Base-by-base conservation (phyloP, 2,329 filamentous ascomycete species). In the Claviceps maximensis region DNA sequence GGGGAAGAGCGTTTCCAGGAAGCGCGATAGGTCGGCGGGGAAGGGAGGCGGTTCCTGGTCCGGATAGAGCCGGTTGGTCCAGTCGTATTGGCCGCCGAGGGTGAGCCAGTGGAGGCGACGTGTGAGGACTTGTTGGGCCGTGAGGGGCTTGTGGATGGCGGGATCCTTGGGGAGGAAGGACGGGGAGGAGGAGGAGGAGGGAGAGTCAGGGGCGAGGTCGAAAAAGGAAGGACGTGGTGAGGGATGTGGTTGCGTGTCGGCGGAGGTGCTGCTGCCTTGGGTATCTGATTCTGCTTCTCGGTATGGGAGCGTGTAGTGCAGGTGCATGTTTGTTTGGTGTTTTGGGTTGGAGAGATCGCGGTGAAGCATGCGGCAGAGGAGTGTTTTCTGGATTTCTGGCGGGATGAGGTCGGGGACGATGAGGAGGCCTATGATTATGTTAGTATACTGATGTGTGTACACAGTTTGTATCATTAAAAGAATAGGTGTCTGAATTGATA, bases 81-180 rank as follows among this genome's bases (percentile, higher is more conserved):
- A 97, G 71, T 97, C 87, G 67, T 97, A 97, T 67, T 97, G 93
- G 0, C 89, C 91, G 49, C 93, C 93, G 2, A 98, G 78, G 0
- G 91, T 97, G 44, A 94, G 80, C 93, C 93, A 98, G 59, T 91
- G 88, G 25, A 97, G 77, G 56, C 87, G 90, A 57, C 84, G 86
- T 54, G 83, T 79, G 45, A 97, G 74, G 31, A 91, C 80, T 62
- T 84, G 83, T 49, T 78, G 73, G 51, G 86, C 73, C 2, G 79
- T 77, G 10, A 96, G 72, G 2, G 87, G 76, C 56, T 84, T 87
- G 69, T 96, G 90, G n/a, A 89, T 69, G 0, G 67, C 58, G 0
- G 86, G 74, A 61, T 95, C 82, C 52, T 86, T 86, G 7, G 91
- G 88, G 27, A 57, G 65, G 61, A 84, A 81, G 41, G 71, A 73